Conservation (phyloP, 208 protist genomes). For the Tritrichomonas musculus region DNA sequence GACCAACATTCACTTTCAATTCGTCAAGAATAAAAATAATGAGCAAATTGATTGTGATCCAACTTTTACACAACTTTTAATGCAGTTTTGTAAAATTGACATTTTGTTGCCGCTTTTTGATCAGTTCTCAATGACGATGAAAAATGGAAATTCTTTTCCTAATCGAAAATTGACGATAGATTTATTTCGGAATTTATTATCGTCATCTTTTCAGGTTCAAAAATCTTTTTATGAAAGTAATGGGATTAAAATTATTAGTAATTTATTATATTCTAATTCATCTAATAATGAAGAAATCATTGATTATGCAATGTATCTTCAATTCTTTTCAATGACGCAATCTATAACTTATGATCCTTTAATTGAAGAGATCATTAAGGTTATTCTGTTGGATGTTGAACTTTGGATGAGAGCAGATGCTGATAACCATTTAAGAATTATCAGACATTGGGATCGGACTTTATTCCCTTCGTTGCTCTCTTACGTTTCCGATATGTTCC, state of each 20-base stretch:
- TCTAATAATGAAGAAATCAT: neutral
- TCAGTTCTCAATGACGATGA: neutral
- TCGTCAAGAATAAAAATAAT: too few relatives aligned
- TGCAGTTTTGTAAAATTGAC: neutral
- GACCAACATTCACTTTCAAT: too few relatives aligned
- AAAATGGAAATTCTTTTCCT: neutral
- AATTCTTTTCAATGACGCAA: too few relatives aligned
- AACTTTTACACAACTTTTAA: neutral
- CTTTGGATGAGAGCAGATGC: neutral
- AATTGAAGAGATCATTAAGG: too few relatives aligned
- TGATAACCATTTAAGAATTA: neutral
- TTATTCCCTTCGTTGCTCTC: neutral
- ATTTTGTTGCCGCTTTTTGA: neutral
- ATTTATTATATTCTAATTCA: neutral
- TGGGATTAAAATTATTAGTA: neutral
- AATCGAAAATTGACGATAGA: neutral
- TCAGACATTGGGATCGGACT: neutral
- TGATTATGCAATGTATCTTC: too few relatives aligned
- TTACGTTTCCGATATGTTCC: neutral
- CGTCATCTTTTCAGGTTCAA: neutral
- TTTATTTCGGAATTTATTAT: neutral
- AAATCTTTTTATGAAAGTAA: neutral
- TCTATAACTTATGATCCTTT: too few relatives aligned
- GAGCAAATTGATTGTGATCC: too few relatives aligned
- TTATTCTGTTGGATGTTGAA: too few relatives aligned